Conservation (phyloP, 768 basidiomycete genomes). For the Saitozyma podzolica region DNA sequence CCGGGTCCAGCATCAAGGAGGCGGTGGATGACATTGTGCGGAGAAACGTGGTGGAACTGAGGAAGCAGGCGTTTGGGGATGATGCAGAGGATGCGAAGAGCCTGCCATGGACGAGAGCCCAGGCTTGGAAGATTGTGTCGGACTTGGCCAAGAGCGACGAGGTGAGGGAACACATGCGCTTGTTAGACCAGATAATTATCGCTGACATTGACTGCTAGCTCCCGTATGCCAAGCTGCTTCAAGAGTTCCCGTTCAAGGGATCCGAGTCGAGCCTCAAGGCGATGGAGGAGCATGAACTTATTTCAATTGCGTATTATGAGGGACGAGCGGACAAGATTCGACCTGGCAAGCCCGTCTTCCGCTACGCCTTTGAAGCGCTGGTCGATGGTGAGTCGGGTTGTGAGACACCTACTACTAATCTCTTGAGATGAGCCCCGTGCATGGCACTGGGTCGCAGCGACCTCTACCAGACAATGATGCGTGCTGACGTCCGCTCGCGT, state of each 20-base stretch:
- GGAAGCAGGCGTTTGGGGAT: constrained; percentile 91
- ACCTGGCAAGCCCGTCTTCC: constrained; percentile 88
- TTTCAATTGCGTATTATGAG: constrained; percentile 73
- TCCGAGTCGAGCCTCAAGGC: constrained; percentile 74
- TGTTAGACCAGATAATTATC: background rate
- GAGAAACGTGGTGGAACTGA: constrained; percentile 74
- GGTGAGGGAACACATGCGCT: constrained; percentile 33
- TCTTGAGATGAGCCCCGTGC: constrained; percentile 3
- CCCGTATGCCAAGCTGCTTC: constrained; percentile 75
- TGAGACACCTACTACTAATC: background rate
- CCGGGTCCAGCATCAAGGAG: constrained; percentile 68
- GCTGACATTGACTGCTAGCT: constrained; percentile 58
- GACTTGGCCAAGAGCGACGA: constrained; percentile 65
- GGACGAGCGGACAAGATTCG: constrained; percentile 80
- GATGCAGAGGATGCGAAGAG: constrained; percentile 82
- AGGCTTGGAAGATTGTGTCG: constrained; percentile 82
- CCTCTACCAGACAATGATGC: background rate
- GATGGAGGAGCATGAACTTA: constrained; percentile 83
- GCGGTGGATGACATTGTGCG: constrained; percentile 87
- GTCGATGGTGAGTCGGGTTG: constrained; percentile 63
- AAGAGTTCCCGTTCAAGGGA: constrained; percentile 88
- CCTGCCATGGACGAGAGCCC: constrained; percentile 79
- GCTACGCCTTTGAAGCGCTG: constrained; percentile 78
- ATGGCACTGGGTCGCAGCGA: no score
- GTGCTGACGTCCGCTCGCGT: constrained; percentile 3